These are phyloP conservation scores for Neopestalotiopsis rosae DNA, from an alignment of 2,329 filamentous ascomycete species.

Conservation along the genomic window DNA sequence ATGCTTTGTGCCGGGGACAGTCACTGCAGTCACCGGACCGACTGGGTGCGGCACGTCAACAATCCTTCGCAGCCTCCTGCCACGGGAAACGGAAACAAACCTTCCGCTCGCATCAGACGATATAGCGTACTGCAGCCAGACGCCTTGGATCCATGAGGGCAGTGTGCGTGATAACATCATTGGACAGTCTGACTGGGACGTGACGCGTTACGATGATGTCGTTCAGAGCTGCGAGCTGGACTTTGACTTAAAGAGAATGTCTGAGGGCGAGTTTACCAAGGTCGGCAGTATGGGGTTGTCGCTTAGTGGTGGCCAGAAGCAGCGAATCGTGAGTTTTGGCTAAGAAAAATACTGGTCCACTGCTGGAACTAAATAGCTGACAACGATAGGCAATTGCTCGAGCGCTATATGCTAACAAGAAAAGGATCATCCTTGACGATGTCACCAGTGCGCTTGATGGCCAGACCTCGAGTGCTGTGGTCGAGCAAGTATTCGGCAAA, in stretches of 20 bases:
- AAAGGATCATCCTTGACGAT: slow-evolving; percentile 41
- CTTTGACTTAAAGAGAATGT: neutral
- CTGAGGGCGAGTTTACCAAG: neutral
- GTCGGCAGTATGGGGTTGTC: slow-evolving; percentile 29
- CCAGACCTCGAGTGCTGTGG: slow-evolving; percentile 35
- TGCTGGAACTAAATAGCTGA: slow-evolving; percentile 11
- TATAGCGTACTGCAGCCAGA: slow-evolving; percentile 41
- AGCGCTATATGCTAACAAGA: slow-evolving; percentile 36
- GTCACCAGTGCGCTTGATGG: slow-evolving; percentile 42
- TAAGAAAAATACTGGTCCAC: too few species aligned
- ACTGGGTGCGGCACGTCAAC: neutral
- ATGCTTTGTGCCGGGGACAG: neutral
- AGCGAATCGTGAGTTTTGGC: slow-evolving; percentile 31
- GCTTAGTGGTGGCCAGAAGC: slow-evolving; percentile 36
- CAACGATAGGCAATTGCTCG: slow-evolving; percentile 41
- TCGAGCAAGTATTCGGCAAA: slow-evolving; percentile 36
- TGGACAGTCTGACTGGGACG: slow-evolving; percentile 21
- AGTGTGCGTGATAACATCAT: slow-evolving; percentile 38
- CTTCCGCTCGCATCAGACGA: neutral
- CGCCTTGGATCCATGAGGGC: slow-evolving; percentile 40
- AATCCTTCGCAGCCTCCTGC: neutral
- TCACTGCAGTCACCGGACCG: neutral
- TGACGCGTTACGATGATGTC: neutral
- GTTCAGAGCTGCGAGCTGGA: neutral
- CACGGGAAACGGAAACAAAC: neutral